Evolutionary conservation across 2,329 filamentous ascomycete species (phyloP).

Genomic region (Diaporthe velutina): DNA sequence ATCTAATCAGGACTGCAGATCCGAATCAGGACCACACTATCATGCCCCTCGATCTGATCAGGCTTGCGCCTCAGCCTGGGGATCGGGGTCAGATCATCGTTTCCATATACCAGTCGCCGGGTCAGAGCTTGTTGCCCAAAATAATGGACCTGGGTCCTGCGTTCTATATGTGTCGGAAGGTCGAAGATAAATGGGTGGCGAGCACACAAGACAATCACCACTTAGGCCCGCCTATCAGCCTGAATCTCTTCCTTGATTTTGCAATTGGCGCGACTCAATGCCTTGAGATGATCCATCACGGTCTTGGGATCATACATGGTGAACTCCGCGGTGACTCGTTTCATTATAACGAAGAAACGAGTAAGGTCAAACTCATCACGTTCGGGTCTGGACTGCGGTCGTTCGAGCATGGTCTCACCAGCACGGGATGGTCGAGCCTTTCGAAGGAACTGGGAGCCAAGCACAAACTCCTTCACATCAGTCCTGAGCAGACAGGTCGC

Average conservation of each 20-base stretch:
- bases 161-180: slow-evolving; percentile 70
- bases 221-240: slow-evolving; percentile 72
- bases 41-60: slow-evolving; percentile 83
- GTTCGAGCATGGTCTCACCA: slow-evolving; percentile 90
- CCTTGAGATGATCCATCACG: slow-evolving; percentile 91
- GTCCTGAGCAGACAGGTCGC: slow-evolving; percentile 93
- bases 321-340: slow-evolving; percentile 93
- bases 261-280: slow-evolving; percentile 90
- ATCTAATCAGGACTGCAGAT: slow-evolving; percentile 78
- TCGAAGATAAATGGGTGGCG: slow-evolving; percentile 63
- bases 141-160: slow-evolving; percentile 84
- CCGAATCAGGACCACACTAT: slow-evolving; percentile 82
- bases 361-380: slow-evolving; percentile 82
- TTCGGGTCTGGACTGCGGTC: slow-evolving; percentile 89
- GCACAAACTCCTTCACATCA: slow-evolving; percentile 91
- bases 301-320: slow-evolving; percentile 87
- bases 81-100: slow-evolving; percentile 81
- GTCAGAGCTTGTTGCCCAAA: slow-evolving; percentile 78
- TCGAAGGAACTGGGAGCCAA: slow-evolving; percentile 88
- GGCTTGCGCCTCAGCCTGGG: slow-evolving; percentile 75
- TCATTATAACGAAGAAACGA: slow-evolving; percentile 81
- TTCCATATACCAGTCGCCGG: slow-evolving; percentile 84
- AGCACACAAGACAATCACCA: slow-evolving; percentile 59
- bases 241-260: slow-evolving; percentile 88
- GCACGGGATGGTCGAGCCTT: slow-evolving; percentile 86